phyloP scores from a whole-genome alignment of 306 rosid species.

The Corylus avellana region DNA sequence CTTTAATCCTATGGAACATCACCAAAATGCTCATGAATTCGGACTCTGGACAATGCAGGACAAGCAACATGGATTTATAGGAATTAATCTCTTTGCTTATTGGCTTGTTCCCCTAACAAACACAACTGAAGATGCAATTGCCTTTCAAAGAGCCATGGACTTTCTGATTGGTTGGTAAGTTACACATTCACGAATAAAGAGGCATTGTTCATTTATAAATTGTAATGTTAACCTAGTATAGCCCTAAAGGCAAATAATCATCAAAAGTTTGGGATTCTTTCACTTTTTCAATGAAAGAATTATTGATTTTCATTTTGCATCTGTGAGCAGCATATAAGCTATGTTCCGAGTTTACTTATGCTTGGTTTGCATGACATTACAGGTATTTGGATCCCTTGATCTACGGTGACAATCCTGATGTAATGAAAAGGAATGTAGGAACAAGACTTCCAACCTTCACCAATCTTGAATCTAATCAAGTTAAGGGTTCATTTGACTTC shows the following conservation, averaged over 20 bases:
- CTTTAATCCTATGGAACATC: background rate
- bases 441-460: slow-evolving; percentile 61
- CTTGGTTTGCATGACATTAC: background rate
- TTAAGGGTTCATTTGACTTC: slow-evolving; percentile 66
- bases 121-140: slow-evolving; percentile 41
- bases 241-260: background rate
- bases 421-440: slow-evolving; percentile 56
- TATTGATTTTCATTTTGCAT: background rate
- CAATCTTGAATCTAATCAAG: slow-evolving; percentile 40
- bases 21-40: background rate
- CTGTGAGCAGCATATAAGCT: background rate
- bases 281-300: background rate
- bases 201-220: background rate
- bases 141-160: slow-evolving; percentile 44
- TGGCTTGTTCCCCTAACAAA: slow-evolving; percentile 45
- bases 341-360: background rate
- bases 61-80: slow-evolving; percentile 62
- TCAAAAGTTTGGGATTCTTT: background rate
- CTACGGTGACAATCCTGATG: slow-evolving; percentile 62
- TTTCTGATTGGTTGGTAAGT: slow-evolving; percentile 58
- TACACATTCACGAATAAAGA: background rate
- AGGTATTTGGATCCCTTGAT: slow-evolving; percentile 68
- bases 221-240: background rate
- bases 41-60: slow-evolving; percentile 35
- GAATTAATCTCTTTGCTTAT: slow-evolving; percentile 43